Evolutionary conservation across 1,284 basidiomycete species (phyloP).

Genomic region (Spongispora temasekensis): DNA sequence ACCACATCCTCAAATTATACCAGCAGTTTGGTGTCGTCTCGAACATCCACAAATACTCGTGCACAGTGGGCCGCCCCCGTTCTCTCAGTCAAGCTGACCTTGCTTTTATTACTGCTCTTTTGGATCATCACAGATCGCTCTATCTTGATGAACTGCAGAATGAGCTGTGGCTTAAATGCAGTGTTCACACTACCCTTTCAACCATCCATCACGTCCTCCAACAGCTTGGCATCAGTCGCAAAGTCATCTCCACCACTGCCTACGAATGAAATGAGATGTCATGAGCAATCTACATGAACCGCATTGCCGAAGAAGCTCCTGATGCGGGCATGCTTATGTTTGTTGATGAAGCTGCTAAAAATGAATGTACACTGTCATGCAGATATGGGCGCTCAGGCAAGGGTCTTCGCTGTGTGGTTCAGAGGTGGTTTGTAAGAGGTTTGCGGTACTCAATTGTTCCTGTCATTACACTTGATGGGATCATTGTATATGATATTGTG

Average conservation of each 20-base stretch:
- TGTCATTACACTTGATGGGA: too few relatives aligned
- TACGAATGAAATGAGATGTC: not conserved
- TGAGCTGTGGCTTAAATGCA: not conserved
- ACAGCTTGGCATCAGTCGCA: not conserved
- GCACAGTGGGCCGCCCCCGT: not conserved
- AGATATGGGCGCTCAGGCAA: conserved; percentile 7
- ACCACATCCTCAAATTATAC: not conserved
- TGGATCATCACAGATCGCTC: not conserved
- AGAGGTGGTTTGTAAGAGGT: not conserved
- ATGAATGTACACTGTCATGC: conserved; percentile 17
- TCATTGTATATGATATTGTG: conserved; percentile 34
- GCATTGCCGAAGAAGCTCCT: not conserved
- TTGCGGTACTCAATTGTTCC: conserved; percentile 21
- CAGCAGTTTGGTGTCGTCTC: not conserved
- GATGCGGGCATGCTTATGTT: conserved; percentile 12
- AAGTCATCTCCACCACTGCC: not conserved
- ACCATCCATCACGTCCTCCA: not conserved
- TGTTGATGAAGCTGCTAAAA: conserved; percentile 28
- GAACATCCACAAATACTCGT: not conserved
- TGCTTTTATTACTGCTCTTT: not conserved
- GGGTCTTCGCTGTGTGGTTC: not conserved
- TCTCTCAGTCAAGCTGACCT: conserved; percentile 1
- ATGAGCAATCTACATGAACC: conserved; percentile 1
- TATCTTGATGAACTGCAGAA: conserved; percentile 5
- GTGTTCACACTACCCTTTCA: not conserved